phyloP scores from a whole-genome alignment of 2,329 filamentous ascomycete species.

The Botrytis paeoniae region DNA sequence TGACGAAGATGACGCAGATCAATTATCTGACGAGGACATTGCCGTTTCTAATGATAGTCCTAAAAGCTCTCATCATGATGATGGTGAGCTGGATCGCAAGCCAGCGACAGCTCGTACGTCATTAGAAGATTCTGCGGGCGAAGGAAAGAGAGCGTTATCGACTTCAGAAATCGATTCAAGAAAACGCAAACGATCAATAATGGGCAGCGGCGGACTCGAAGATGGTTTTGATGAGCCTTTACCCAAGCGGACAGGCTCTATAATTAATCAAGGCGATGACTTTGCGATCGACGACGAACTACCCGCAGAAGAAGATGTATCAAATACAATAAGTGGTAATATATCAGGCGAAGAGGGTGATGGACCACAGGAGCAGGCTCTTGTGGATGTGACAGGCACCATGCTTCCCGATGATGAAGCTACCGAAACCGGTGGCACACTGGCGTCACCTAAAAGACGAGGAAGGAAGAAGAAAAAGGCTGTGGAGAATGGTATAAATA shows the following conservation, averaged over 20 bases:
- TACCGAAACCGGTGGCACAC: conserved; percentile 30
- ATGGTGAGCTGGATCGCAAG: conserved; percentile 34
- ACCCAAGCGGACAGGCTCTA: conserved; percentile 54
- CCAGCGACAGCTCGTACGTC: conserved; percentile 39
- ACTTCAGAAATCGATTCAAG: conserved; percentile 34
- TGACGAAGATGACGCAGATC: conserved; percentile 42
- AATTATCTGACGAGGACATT: conserved; percentile 38
- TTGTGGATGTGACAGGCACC: conserved; percentile 42
- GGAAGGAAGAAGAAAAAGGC: conserved; percentile 39
- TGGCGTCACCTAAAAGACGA: conserved; percentile 37
- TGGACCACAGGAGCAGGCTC: conserved; percentile 47
- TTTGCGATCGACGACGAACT: conserved; percentile 47
- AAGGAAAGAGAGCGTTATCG: conserved; percentile 30
- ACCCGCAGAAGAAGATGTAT: conserved; percentile 42
- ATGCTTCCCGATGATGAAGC: conserved; percentile 43
- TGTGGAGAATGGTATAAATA: conserved; percentile 30
- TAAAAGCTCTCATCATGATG: conserved; percentile 43
- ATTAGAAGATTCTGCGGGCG: conserved; percentile 33
- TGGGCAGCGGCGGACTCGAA: conserved; percentile 34
- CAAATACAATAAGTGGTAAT: conserved; percentile 36
- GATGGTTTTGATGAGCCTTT: conserved; percentile 39
- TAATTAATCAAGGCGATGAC: conserved; percentile 42
- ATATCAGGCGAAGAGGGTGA: conserved; percentile 42
- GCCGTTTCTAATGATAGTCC: conserved; percentile 38
- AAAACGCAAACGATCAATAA: conserved; percentile 41